A percentile compares a stretch with the other conserved stretches of the same genome.
Evolutionary conservation across 208 protist species (phyloP).

Genomic region (Leishmania tarentolae): DNA sequence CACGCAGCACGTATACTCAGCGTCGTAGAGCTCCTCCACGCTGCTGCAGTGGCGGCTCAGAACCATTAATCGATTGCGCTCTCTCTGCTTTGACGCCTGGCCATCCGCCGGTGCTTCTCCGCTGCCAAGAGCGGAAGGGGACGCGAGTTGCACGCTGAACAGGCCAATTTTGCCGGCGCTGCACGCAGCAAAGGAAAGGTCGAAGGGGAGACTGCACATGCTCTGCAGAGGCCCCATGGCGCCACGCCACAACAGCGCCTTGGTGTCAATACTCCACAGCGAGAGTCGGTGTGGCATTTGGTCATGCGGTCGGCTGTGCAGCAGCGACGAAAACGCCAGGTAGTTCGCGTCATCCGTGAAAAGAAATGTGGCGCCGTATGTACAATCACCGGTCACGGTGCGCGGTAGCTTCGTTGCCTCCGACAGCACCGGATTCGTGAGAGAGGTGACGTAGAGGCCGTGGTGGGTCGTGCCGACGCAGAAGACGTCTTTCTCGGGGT

Average conservation of each 20-base stretch:
- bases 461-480: slow-evolving; percentile 70
- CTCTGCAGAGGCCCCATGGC: slow-evolving; percentile 52
- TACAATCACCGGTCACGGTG: slow-evolving; percentile 52
- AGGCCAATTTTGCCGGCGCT: slow-evolving; percentile 40
- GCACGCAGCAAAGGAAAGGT: slow-evolving; percentile 63
- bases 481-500: slow-evolving; percentile 52
- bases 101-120: background rate
- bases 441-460: slow-evolving; percentile 71
- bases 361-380: slow-evolving; percentile 65
- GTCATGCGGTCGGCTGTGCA: slow-evolving; percentile 36
- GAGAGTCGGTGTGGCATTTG: slow-evolving; percentile 51
- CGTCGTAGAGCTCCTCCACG: slow-evolving; percentile 63
- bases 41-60: slow-evolving; percentile 60
- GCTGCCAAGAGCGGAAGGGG: background rate
- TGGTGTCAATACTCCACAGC: slow-evolving; percentile 50
- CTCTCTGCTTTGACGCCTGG: background rate
- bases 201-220: slow-evolving; percentile 51
- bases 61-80: slow-evolving; percentile 40
- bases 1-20: slow-evolving; percentile 56
- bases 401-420: slow-evolving; percentile 50
- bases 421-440: slow-evolving; percentile 42
- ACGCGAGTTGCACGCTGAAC: slow-evolving; percentile 39
- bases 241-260: slow-evolving; percentile 71
- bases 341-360: slow-evolving; percentile 42
- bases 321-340: slow-evolving; percentile 73